phyloP scores from a whole-genome alignment of 2,329 filamentous ascomycete genomes.

The Hypoxylon sp. region DNA sequence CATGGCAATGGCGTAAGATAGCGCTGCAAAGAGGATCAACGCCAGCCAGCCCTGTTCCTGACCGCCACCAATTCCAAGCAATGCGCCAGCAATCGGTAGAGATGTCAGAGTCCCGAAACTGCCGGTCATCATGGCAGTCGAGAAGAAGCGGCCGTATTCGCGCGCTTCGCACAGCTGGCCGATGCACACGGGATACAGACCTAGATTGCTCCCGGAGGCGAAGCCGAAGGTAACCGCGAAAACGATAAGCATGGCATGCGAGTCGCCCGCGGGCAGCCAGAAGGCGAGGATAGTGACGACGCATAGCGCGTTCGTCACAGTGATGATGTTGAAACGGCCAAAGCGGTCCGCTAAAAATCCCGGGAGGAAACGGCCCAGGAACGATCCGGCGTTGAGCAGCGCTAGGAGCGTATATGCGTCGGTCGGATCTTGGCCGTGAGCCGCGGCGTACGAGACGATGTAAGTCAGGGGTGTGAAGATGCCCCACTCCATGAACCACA shows the following conservation, averaged over 20 bases:
- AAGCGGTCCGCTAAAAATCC: slow-evolving; percentile 82
- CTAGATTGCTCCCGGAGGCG: slow-evolving; percentile 83
- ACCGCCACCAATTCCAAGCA: slow-evolving; percentile 44
- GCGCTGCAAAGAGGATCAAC: slow-evolving; percentile 50
- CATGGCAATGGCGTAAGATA: slow-evolving; percentile 51
- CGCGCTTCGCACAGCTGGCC: slow-evolving; percentile 83
- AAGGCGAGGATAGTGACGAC: slow-evolving; percentile 73
- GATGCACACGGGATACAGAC: slow-evolving; percentile 83
- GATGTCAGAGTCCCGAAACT: slow-evolving; percentile 75
- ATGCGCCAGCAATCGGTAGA: slow-evolving; percentile 61
- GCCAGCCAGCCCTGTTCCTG: slow-evolving; percentile 48
- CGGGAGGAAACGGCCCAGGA: slow-evolving; percentile 82
- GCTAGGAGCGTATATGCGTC: slow-evolving; percentile 84
- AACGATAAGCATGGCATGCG: slow-evolving; percentile 71
- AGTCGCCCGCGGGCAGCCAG: slow-evolving; percentile 76
- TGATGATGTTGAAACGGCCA: slow-evolving; percentile 86
- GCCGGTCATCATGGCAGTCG: slow-evolving; percentile 83
- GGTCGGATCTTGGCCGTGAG: slow-evolving; percentile 69
- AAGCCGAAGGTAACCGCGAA: slow-evolving; percentile 85
- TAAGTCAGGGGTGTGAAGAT: slow-evolving; percentile 51
- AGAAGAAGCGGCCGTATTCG: slow-evolving; percentile 82
- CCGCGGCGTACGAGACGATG: slow-evolving; percentile 65
- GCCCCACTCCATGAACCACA: slow-evolving; percentile 78
- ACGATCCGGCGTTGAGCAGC: slow-evolving; percentile 83
- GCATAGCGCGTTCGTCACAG: slow-evolving; percentile 73